A percentile compares a stretch with the other conserved stretches of the same genome.
Conservation (phyloP, 1,139 yeast genomes). For the Zygosaccharomyces pseudobailii region DNA sequence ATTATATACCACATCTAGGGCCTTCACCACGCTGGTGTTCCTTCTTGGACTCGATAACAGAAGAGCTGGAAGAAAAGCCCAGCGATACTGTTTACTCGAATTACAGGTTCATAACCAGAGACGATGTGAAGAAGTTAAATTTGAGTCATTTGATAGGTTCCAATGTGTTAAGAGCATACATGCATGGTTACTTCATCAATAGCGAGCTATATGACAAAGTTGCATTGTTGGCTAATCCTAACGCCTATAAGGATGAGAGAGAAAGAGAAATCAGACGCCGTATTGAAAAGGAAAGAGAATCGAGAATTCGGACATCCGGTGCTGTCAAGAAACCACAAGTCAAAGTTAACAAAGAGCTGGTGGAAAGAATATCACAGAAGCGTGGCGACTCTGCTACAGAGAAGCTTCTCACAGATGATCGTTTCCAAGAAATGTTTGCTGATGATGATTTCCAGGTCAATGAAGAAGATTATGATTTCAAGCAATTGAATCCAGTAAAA, state of each 20-base stretch:
- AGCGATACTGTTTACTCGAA: constrained; percentile 87
- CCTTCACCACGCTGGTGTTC: constrained; percentile 99
- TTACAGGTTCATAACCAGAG: constrained; percentile 88
- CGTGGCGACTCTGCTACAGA: constrained; percentile 41
- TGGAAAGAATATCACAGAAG: constrained; percentile 60
- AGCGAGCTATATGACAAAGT: constrained; percentile 90
- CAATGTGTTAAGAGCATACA: constrained; percentile 86
- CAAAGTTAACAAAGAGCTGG: constrained; percentile 85
- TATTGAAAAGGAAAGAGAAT: constrained; percentile 89
- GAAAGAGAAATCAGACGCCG: constrained; percentile 85
- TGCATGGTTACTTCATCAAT: constrained; percentile 97
- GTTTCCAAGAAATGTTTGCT: constrained; percentile 85
- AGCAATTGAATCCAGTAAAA: constrained; percentile 82
- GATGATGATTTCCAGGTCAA: constrained; percentile 92
- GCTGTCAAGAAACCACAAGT: constrained; percentile 66
- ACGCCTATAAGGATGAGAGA: constrained; percentile 83
- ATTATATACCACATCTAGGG: constrained; percentile 88
- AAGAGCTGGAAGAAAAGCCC: constrained; percentile 94
- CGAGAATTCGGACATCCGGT: constrained; percentile 88
- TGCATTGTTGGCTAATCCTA: constrained; percentile 86
- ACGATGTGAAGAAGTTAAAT: constrained; percentile 78
- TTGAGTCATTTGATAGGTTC: constrained; percentile 84
- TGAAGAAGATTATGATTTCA: constrained; percentile 81
- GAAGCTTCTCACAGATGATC: constrained; percentile 39
- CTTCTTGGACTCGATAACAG: constrained; percentile 92